Percentiles rank a stretch among this genome's conserved stretches.
These are phyloP conservation scores for Linanthus parryae DNA, from an alignment of 148 eudicot genomes.

Conservation along the genomic window DNA sequence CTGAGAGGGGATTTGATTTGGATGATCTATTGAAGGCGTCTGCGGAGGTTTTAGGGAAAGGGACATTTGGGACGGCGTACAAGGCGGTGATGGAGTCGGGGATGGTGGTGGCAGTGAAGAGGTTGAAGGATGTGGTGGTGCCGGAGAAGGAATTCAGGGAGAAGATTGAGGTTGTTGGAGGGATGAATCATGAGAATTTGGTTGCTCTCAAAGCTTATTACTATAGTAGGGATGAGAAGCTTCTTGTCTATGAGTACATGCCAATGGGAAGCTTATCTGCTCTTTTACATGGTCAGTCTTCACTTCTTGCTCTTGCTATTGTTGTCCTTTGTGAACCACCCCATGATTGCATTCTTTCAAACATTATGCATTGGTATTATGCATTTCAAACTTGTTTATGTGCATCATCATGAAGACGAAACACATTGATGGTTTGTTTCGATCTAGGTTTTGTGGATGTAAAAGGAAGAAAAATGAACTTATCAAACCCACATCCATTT, in stretches of 20 bases:
- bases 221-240: constrained; percentile 68
- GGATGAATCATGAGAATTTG: constrained; percentile 70
- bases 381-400: no score
- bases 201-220: constrained; percentile 72
- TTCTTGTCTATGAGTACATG: constrained; percentile 83
- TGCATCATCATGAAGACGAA: no score
- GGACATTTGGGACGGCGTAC: constrained; percentile 87
- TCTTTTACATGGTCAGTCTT: constrained; percentile 68
- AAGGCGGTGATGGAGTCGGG: constrained; percentile 73
- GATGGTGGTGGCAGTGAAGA: constrained; percentile 62
- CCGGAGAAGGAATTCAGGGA: constrained; percentile 60
- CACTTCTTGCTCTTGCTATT: not conserved
- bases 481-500: no score
- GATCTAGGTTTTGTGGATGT: no score
- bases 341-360: no score
- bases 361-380: no score
- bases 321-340: no score
- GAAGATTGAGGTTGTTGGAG: constrained; percentile 70
- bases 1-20: constrained; percentile 48
- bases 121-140: constrained; percentile 69
- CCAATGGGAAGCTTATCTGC: constrained; percentile 97
- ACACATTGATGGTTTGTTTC: no score
- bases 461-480: no score
- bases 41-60: constrained; percentile 96
- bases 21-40: constrained; percentile 86